Base-by-base conservation (phyloP, 495 filamentous ascomycete genomes). In the Xylaria curta region DNA sequence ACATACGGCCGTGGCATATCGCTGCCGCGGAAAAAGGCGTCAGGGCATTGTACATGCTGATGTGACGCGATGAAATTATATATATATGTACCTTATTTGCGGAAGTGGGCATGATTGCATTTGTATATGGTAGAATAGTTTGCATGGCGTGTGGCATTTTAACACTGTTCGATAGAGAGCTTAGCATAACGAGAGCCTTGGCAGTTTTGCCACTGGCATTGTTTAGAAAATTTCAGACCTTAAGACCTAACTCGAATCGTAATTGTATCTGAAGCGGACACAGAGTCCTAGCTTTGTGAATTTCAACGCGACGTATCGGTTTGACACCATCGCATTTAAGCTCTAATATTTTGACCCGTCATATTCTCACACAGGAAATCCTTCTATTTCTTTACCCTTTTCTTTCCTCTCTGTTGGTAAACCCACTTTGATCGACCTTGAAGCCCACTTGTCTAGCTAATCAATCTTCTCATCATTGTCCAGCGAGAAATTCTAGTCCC, bases 1-100 rank as follows among this genome's bases (percentile, higher is more conserved):
- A 91, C 69, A 86, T 91, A 0, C 78, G 94, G 73, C 95, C 95
- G 28, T 95, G 93, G 92, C 94, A 98, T 86, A 85, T 98, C 72
- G 91, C 89, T 33, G 92, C 89, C n/a, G 94, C 91, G 40, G 85
- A 91, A 74, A 90, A 91, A 79, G 92, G 85, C 2, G 87, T 86
- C 6, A 83, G 86, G 74, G 89, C 81, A 46, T 75, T 93, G 69
- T 86, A 87, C 72, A 78, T 84, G 75, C 68, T 89, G 67, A 87
- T 89, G 86, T 89, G 74, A 84, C 58, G 21, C 10, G 54, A 59
- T 36, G 31, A 2, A 6, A 19, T 1, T 17, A 31, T 58, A 21
- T 61, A 26, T 51, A 46, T 65, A 44, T 51, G 12, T 28, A 46
- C 15, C 54, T 53, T 26, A n/a, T 44, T 54, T 47, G 21, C 26